A percentile compares a stretch with the other conserved stretches of the same genome.
phyloP scores from a whole-genome alignment of 495 filamentous ascomycete genomes.

The Trichoderma gamsii region DNA sequence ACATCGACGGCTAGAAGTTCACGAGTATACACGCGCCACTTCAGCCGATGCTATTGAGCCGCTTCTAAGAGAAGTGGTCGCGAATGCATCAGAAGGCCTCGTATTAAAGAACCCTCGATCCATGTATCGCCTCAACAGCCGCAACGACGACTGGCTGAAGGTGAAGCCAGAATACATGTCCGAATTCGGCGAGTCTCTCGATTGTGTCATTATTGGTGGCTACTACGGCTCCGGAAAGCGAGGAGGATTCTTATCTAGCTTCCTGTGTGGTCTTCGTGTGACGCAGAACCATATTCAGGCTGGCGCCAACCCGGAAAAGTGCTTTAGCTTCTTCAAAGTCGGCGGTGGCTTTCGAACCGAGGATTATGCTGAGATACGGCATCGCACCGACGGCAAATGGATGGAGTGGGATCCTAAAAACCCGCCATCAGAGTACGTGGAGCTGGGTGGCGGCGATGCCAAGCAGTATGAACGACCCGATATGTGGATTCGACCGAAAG shows the following conservation, averaged over 20 bases:
- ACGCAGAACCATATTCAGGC: conserved; percentile 58
- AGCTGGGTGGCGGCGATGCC: conserved; percentile 68
- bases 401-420: conserved; percentile 71
- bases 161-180: conserved; percentile 99
- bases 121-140: conserved; percentile 77
- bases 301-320: conserved; percentile 60
- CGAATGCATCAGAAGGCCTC: conserved; percentile 82
- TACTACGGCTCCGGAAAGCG: conserved; percentile 86
- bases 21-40: conserved; percentile 61
- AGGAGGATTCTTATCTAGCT: conserved; percentile 77
- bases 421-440: conserved; percentile 74
- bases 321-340: conserved; percentile 90
- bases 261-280: conserved; percentile 77
- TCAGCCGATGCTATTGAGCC: conserved; percentile 68
- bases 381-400: conserved; percentile 90
- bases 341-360: conserved; percentile 83
- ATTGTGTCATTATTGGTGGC: conserved; percentile 82
- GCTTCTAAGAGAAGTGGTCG: conserved; percentile 72
- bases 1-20: conserved; percentile 75
- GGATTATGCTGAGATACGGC: conserved; percentile 76
- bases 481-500: conserved; percentile 85
- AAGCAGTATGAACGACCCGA: conserved; percentile 75
- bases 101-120: conserved; percentile 92
- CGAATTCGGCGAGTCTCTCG: conserved; percentile 89
- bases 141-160: conserved; percentile 97